Conservation (phyloP, 371 early-diverging fungal genomes). For the Fennellomyces sp. region DNA sequence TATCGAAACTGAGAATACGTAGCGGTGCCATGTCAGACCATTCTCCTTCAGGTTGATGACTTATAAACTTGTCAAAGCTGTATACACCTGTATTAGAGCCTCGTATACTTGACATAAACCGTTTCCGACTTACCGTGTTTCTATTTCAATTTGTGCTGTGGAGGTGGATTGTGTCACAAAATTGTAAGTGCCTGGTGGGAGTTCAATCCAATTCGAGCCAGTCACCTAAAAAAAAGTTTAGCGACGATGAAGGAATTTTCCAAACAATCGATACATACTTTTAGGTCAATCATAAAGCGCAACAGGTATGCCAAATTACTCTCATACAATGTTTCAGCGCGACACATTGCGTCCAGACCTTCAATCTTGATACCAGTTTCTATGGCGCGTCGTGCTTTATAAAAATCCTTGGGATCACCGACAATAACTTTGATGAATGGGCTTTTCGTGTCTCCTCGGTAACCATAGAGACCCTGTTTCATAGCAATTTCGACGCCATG, state of each 20-base stretch:
- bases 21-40: constrained; percentile 97
- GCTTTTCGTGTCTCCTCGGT: constrained; percentile 69
- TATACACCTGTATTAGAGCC: not conserved
- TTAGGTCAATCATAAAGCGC: constrained; percentile 98
- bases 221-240: constrained; percentile 47
- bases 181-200: constrained; percentile 74
- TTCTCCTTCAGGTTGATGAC: constrained; percentile 88
- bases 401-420: constrained; percentile 57
- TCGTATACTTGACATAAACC: not conserved
- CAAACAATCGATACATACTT: constrained; percentile 35
- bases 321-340: constrained; percentile 80
- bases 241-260: not conserved
- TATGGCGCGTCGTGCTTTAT: constrained; percentile 39
- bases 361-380: constrained; percentile 65
- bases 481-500: constrained; percentile 64
- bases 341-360: constrained; percentile 34
- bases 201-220: constrained; percentile 95
- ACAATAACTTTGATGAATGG: constrained; percentile 75
- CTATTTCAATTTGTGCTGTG: constrained; percentile 85
- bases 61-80: constrained; percentile 76
- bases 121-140: constrained; percentile 52
- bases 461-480: constrained; percentile 86
- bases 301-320: constrained; percentile 90
- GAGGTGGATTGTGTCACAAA: constrained; percentile 53
- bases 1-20: constrained; percentile 98